Base-by-base conservation (phyloP, 106 monocot genomes). In the Dioscorea alata region DNA sequence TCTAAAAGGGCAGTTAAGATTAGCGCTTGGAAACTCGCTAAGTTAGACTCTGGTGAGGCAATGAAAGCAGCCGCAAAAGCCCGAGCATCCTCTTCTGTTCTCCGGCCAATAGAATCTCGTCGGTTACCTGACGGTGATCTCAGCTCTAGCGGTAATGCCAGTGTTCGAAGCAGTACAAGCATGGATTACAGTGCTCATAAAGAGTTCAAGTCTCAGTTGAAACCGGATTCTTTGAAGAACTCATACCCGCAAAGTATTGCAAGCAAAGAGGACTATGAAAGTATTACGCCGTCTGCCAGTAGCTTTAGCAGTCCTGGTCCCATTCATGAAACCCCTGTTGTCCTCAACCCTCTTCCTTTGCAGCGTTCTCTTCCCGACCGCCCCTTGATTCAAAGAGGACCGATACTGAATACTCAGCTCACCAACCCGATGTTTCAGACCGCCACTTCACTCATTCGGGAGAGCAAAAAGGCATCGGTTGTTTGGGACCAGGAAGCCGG, bases 401-500 rank as follows among this genome's bases (percentile, higher is more conserved):
- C 90, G 20, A 66, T 64, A 50, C 77, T 74, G 14, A 78, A 61
- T 18, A 59, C 72, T 31, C 84, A 77, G 32, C 64, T 80, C 33
- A 70, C 77, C 17, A 91, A 88, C 52, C 89, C 93, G 19, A 62
- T 93, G 72, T 93, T 89, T 61, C 86, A 89, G 12, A 68, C 86
- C 13, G 73, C 77, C n/a, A 71, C 78, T 23, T 62, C 83, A n/a
- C 50, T 73, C 56, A 48, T 76, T 63, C 75, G 88, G 69, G 91
- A 91, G 22, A 82, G 48, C 61, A 82, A 79, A 42, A 89, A 75
- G 61, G 68, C 84, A 5, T 99, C 92, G 1, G 97, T 99, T 22
- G 81, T 99, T 33, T 99, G 97, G 97, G 97, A 99, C 61, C 92
- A 81, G 69, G 93, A 99, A 72, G 89, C 97, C 25, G 97, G 97